Conservation (phyloP, 148 eudicot species). For the Pharnaceum exiguum region DNA sequence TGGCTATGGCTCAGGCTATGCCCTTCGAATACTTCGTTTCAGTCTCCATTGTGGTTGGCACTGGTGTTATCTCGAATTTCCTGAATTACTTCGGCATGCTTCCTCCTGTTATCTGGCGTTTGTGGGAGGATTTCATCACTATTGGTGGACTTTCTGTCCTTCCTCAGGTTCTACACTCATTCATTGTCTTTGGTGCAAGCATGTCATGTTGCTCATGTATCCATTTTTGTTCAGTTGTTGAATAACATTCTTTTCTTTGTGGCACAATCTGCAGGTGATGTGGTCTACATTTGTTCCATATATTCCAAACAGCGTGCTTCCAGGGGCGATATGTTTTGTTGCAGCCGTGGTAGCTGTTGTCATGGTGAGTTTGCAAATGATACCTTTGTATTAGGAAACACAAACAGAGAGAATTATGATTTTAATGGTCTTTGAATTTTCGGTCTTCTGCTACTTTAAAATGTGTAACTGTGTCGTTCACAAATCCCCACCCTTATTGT, state of each 20-base stretch:
- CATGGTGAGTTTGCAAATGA: constrained; percentile 53
- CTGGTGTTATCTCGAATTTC: constrained; percentile 67
- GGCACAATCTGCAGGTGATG: constrained; percentile 56
- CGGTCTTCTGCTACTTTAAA: no score
- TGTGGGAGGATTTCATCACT: constrained; percentile 93
- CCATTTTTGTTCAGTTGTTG: background rate
- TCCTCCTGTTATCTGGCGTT: constrained; percentile 49
- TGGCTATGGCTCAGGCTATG: constrained; percentile 91
- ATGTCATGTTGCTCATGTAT: background rate
- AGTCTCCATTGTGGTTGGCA: constrained; percentile 57
- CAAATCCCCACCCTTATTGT: no score
- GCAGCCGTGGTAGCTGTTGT: constrained; percentile 50
- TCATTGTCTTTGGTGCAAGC: background rate
- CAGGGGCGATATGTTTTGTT: constrained; percentile 60
- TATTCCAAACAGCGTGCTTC: constrained; percentile 72
- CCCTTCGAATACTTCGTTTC: constrained; percentile 54
- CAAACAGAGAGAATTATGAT: no score
- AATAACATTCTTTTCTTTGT: background rate
- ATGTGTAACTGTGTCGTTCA: no score
- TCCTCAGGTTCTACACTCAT: constrained; percentile 55
- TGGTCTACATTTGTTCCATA: constrained; percentile 96
- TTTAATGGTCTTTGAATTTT: no score
- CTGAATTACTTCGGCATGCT: constrained; percentile 72
- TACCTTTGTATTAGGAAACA: background rate
- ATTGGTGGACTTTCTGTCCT: constrained; percentile 87